Evolutionary conservation across 1,139 yeast species (phyloP), one percentile per base, ranked within the genome.

Genomic region (Candida sojae): DNA sequence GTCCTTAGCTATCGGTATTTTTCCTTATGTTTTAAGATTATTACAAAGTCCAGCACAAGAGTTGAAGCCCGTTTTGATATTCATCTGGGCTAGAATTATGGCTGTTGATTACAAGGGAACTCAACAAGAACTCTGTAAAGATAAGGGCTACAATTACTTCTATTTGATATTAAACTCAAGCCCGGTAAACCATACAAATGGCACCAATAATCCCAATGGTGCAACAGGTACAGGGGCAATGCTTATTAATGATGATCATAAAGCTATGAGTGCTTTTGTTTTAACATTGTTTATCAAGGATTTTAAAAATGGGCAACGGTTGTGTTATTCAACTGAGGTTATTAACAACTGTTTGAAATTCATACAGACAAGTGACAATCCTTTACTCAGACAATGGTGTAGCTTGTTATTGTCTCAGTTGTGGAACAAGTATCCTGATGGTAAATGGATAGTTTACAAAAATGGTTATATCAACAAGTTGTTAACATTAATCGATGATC

Each of bases 51-150:
- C 99, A 0, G 97, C 98, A 0, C 96, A 90, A 36, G 99, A 95
- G 60, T 73, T 95, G 52, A 91, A 91, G 60, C 98, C 99, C 0
- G 97, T 93, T 2, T 70, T 93, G 50, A 93, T 95, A 1, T 95
- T 92, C 59, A 93, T 93, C 49, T 93, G 99, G 99, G 97, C 98
- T 0, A 76, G 99, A 56, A 90, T 93, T 26, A 89, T 93, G 96
- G 95, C 98, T 3, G 96, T 93, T 23, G 98, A 93, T 65, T 86
- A 87, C 61, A 81, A 83, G 53, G 87, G 88, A 58, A 91, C 97
- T 2, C 99, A 95, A 62, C 91, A 87, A 55, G 99, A 93, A 61
- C 76, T 93, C 39, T 81, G 95, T 56, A 91, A 92, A 58, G 98
- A 93, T 60, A 88, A 86, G 59, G 97, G 97, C 0, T 93, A 84